Base-by-base conservation (phyloP, 352 stramenopile genomes). In the Phytopythium boreale region DNA sequence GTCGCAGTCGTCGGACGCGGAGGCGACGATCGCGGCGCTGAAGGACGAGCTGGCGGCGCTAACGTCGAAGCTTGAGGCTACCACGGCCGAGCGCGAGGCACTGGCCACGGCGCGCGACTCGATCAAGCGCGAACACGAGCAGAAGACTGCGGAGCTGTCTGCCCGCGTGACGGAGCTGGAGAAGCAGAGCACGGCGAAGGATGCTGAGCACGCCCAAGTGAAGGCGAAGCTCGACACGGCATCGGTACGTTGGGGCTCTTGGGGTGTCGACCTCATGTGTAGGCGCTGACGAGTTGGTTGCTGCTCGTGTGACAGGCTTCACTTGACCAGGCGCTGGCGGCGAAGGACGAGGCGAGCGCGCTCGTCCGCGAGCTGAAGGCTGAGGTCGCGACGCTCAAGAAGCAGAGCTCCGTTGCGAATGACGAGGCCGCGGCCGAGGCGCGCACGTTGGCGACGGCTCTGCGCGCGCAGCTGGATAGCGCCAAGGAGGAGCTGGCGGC, bases 351-450 rank as follows among this genome's bases (percentile, higher is more conserved):
- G 15, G n/a, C 68, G 10, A 47, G 41, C 2, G 63, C 66, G 34
- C 66, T 79, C 27, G 39, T 90, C 27, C 68, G 60, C 5, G 60
- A 67, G 24, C 73, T 90, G 34, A 84, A 90, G 72, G 77, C 87
- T 31, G 68, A 88, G 41, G 63, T 89, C n/a, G 51, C 82, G 8
- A 49, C 69, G 0, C 57, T 83, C 10, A 79, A 83, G 61, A 64
- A 86, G 4, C 56, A 82, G 39, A 68, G 46, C 4, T 69, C 88
- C 47, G 78, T 79, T 34, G 72, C 70, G 34, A 24, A 61, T 0
- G 71, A 76, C 57, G 53, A 75, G 24, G 76, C 67, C 17, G 66
- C 72, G 2, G 57, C 27, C 11, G 77, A 72, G 55, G 61, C 64
- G 11, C 56, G 52, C 29, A 9, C 56, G 10, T 70, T 84, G 58